A percentile compares a stretch with the other conserved stretches of the same genome.
Evolutionary conservation across 345 rosid genomes (phyloP).

Genomic region (Hibiscus mutabilis): DNA sequence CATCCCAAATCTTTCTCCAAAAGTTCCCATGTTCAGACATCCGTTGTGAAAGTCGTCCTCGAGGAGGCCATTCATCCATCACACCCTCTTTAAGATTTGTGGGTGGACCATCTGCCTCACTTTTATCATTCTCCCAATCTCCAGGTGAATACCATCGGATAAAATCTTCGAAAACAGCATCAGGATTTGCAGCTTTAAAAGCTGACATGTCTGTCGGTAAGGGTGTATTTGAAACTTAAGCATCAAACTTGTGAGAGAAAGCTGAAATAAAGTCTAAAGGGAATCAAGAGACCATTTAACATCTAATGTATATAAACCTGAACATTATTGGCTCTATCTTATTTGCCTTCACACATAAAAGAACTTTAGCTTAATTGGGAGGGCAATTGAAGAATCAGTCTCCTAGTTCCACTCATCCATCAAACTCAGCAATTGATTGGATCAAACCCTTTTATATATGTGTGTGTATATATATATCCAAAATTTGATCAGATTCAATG

Average conservation of each 20-base stretch:
- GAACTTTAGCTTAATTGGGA: no score
- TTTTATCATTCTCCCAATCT: slow-evolving; percentile 65
- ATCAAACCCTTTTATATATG: no score
- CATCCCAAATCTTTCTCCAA: slow-evolving; percentile 88
- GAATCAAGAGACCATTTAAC: not conserved
- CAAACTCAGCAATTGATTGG: no score
- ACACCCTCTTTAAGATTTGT: slow-evolving; percentile 25
- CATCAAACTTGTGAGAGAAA: slow-evolving; percentile 6
- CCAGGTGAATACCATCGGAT: slow-evolving; percentile 99
- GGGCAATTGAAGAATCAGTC: no score
- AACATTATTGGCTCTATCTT: not conserved
- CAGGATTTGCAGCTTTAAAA: slow-evolving; percentile 98
- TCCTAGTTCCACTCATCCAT: no score
- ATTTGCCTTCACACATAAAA: not conserved
- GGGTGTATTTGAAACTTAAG: not conserved
- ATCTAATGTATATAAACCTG: not conserved
- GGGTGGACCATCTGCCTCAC: slow-evolving; percentile 33
- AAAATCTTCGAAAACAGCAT: slow-evolving; percentile 89
- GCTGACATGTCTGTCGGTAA: slow-evolving; percentile 81
- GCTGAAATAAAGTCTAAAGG: slow-evolving; percentile 4
- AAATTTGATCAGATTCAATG: no score
- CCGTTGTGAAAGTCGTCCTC: slow-evolving; percentile 75
- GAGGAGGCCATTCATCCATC: slow-evolving; percentile 79
- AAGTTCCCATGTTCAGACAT: slow-evolving; percentile 90
- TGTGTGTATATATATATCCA: no score